Base-by-base conservation (phyloP, 352 stramenopile species). In the Phytophthora hibernalis region DNA sequence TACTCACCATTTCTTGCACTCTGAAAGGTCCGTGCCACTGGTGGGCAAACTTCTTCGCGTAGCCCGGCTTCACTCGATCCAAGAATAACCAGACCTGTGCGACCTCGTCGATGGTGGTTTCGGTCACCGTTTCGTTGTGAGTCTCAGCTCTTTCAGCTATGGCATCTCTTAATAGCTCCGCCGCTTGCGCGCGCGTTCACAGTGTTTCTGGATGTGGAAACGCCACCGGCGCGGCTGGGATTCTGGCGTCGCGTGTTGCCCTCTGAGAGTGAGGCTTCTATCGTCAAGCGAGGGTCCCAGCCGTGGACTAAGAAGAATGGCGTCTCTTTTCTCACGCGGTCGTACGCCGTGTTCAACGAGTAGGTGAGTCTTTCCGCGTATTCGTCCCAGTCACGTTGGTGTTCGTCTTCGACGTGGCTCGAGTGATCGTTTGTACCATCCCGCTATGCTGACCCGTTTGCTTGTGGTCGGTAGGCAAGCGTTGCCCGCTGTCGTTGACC, bases 311-410 rank as follows among this genome's bases (percentile, higher is more conserved):
- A 16, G 37, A 20, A 43, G 16, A 43, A 43, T 2, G 37, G 37
- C 4, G 37, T 43, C 12, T 43, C 37, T 9, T n/a, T 16, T 1
- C 37, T 16, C 12, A 43, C 37, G 5, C 37, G 37, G 51, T 65
- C 48, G 3, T 53, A 18, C 0, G 56, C 21, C 1, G 65, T 55
- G 1, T 73, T 81, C 1, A 81, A 38, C 9, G 73, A 65, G 28
- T 74, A 71, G 0, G 59, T 61, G 1, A 70, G 12, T 30, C 56
- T 20, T 20, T 70, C 64, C 1, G 70, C 70, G 24, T 77, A 77
- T 18, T 73, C 59, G 42, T 73, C 64, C 55, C 70, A 77, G n/a
- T 77, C 64, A 0, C 47, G 16, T 21, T 74, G 64, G 6, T 53
- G 28, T 12, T 35, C 18, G 18, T 76, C 68, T 13, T 38, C 7